phyloP scores from a whole-genome alignment of 108 stramenopile species.

The Cyclotella cryptica region DNA sequence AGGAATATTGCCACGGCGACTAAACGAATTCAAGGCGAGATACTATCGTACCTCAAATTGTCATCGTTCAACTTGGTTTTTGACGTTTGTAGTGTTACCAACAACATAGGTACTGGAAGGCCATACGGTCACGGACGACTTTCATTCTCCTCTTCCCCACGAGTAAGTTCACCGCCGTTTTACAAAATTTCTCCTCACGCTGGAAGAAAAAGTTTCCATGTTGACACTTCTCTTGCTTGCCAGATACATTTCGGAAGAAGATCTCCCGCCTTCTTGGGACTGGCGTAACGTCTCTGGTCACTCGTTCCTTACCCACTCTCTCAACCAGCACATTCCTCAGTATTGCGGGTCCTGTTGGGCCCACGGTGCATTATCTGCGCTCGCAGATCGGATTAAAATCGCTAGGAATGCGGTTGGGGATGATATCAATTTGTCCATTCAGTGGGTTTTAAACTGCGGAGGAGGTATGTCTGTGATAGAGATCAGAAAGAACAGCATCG shows the following conservation, averaged over 20 bases:
- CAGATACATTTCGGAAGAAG: slow-evolving; percentile 56
- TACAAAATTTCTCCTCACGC: neutral
- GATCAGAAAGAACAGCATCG: neutral
- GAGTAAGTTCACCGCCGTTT: slow-evolving; percentile 21
- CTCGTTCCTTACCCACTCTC: slow-evolving; percentile 71
- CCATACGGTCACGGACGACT: slow-evolving; percentile 27
- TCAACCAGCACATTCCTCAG: slow-evolving; percentile 93
- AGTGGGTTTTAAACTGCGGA: slow-evolving; percentile 87
- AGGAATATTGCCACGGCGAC: slow-evolving; percentile 7
- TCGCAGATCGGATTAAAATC: slow-evolving; percentile 94
- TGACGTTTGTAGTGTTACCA: neutral
- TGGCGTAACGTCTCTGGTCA: slow-evolving; percentile 84
- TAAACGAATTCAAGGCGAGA: slow-evolving; percentile 29
- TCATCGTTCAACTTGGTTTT: neutral
- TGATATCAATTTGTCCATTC: slow-evolving; percentile 74
- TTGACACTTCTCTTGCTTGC: slow-evolving; percentile 13
- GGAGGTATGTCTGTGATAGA: slow-evolving; percentile 6
- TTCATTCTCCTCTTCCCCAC: slow-evolving; percentile 38
- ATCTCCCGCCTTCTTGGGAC: slow-evolving; percentile 62
- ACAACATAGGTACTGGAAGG: slow-evolving; percentile 30
- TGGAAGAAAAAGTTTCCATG: neutral
- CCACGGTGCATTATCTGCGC: slow-evolving; percentile 62
- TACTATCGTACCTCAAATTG: neutral
- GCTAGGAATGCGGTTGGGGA: slow-evolving; percentile 60
- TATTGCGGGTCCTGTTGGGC: slow-evolving; percentile 41